Evolutionary conservation across 441 rosid genomes (phyloP).

Genomic region (Bruguiera hainesii): DNA sequence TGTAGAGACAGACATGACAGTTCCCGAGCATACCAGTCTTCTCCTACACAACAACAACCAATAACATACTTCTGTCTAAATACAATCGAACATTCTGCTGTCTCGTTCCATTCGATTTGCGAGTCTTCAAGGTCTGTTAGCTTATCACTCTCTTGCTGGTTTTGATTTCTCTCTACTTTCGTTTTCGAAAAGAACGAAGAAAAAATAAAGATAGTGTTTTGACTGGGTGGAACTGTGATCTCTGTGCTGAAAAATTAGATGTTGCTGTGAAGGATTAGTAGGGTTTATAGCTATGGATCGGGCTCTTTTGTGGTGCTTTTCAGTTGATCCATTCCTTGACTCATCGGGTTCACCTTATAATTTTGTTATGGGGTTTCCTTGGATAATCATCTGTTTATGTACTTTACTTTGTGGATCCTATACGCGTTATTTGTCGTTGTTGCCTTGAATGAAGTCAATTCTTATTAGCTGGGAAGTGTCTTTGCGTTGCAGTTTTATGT

Average conservation of each 20-base stretch:
- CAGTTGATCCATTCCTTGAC: too few species aligned
- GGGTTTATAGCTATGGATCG: too few species aligned
- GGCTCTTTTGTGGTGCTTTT: too few species aligned
- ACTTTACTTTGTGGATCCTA: background rate
- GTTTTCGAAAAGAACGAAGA: too few species aligned
- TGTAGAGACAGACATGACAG: background rate
- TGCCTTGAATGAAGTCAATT: background rate
- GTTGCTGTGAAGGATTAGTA: background rate
- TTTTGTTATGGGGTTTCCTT: background rate
- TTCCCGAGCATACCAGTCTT: background rate
- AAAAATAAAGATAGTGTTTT: too few species aligned
- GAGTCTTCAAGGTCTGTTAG: background rate
- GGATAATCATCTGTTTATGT: background rate
- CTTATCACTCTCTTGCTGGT: background rate
- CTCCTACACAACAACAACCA: background rate
- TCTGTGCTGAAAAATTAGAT: background rate
- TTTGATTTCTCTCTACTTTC: background rate
- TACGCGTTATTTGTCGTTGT: background rate
- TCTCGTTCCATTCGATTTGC: constrained; percentile 2
- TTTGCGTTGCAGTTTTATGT: background rate
- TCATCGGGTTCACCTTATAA: background rate
- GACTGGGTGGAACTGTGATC: background rate
- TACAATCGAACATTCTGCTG: background rate
- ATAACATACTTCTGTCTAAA: too few species aligned
- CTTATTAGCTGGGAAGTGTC: background rate